Base-by-base conservation (phyloP, 2,329 filamentous ascomycete species). In the Capronia epimyces region DNA sequence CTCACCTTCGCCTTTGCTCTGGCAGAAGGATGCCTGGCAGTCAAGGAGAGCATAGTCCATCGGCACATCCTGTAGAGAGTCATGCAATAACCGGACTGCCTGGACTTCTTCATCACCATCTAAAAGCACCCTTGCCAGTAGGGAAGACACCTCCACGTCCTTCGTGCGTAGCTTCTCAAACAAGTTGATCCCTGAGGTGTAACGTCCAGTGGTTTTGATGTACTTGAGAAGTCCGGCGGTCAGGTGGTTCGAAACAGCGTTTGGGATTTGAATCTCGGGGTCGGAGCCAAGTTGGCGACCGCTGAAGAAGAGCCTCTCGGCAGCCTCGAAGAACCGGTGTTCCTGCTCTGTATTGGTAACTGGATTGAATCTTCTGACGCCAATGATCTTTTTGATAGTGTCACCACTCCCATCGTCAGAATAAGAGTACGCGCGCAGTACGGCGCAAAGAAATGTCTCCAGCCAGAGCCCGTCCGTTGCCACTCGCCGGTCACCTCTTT, bases 11-110 rank as follows among this genome's bases (percentile, higher is more conserved):
- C 88, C 88, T 71, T 98, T 98, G 63, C 83, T 84, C 65, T 93
- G 81, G 59, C 95, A 82, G 65, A 97, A 98, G 12, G 89, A 83
- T 15, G 93, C 90, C 68, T 98, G 93, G 39, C 90, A 87, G 64
- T 97, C 91, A 8, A 98, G 82, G 71, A 98, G 84, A 27, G 94
- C 87, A 67, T 97, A 96, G 70, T 98, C 93, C 90, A 98, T 97
- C 0, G 93, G 90, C 0, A 91, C 81, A 62, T 96, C 85, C 67
- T 94, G 86, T 22, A 98, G 78, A 2, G 89, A 87, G 46, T 95
- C 84, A 65, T 95, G 86, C 44, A 98, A 77, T 15, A 95, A 78
- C 55, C 89, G 82, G 25, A 98, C 86, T 1, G 90, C 93, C 61
- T 94, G 84, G n/a, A 98, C 93, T 67, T 98, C 93, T 67, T 98